Evolutionary conservation across 1,284 basidiomycete genomes (phyloP), one percentile per base, ranked within the genome.

Genomic region (Fomitopsis pinicola): DNA sequence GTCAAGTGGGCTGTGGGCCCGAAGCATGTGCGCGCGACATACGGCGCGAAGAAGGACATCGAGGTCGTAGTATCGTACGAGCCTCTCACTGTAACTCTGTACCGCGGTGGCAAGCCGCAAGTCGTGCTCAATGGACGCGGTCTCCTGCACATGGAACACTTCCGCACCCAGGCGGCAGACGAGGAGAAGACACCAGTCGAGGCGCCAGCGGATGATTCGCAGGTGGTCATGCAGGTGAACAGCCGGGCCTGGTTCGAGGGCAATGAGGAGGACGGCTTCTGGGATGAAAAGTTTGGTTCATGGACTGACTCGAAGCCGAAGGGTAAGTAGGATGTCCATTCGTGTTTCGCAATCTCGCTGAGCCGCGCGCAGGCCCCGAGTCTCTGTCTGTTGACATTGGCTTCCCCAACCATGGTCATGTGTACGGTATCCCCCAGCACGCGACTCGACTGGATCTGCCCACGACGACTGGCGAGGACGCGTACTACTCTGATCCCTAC

Each of bases 71-170:
- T 97, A 59, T 73, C 81, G 54, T 92, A 90, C 72, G 78, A 84
- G 44, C 95, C 95, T 1, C 76, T 97, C 67, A 83, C 82, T 66
- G 80, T 97, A 56, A 82, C 84, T 3, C 80, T 97, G 65, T 77
- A 85, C 53, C 83, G 89, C 44, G 82, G 86, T 62, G 94, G 92
- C 6, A 86, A 85, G 68, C 88, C 91, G 61, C 91, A 97, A 71
- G 82, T 98, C 59, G 86, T 96, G 3, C 77, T 99, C 58, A 99
- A 99, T 70, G 94, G 94, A 10, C 83, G 89, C 46, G 91, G 92
- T 0, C 82, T 99, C 33, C 80, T 99, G 67, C 95, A 99, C 72
- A 95, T 99, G 94, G 97, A 99, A 73, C 97, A 99, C 75, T 98
- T 95, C 81, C 84, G 95, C 59, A 81, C 79, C 38, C 94, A 94